These are phyloP conservation scores for Dactylellina parvicollis DNA, from an alignment of 2,329 filamentous ascomycete genomes.

Conservation along the genomic window DNA sequence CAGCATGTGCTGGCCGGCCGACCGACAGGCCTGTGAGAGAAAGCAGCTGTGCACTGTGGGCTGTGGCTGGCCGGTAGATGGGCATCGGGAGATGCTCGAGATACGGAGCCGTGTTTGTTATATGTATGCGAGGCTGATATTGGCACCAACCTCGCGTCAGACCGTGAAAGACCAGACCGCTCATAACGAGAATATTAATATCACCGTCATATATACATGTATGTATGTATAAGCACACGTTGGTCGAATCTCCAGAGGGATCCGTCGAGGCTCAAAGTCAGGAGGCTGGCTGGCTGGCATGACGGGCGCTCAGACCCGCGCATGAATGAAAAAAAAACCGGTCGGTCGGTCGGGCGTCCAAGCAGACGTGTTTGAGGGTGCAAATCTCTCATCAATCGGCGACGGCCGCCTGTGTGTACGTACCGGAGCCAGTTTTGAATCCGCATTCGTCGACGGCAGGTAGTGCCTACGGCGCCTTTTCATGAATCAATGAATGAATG, in stretches of 20 bases:
- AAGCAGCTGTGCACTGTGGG: not conserved
- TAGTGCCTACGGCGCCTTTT: slow-evolving; percentile 32
- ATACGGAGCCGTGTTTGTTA: slow-evolving; percentile 13
- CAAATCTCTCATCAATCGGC: not conserved
- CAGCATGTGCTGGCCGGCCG: not conserved
- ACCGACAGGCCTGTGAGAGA: not conserved
- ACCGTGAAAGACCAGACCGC: not conserved
- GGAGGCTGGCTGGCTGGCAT: too few species aligned
- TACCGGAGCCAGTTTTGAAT: not conserved
- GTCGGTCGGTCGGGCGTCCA: too few species aligned
- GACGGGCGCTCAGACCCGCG: not conserved
- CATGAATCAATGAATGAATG: not conserved
- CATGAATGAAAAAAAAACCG: too few species aligned
- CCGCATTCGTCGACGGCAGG: slow-evolving; percentile 16
- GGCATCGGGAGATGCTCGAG: not conserved
- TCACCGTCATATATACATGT: not conserved
- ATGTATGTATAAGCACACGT: too few species aligned
- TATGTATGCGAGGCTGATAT: slow-evolving; percentile 41
- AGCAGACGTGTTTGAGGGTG: not conserved
- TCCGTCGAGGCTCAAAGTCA: too few species aligned
- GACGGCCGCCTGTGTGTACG: too few species aligned
- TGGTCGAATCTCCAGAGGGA: too few species aligned
- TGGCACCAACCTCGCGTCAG: slow-evolving; percentile 20
- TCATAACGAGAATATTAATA: not conserved
- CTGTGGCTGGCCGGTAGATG: not conserved